Evolutionary conservation across 192 early-diverging fungal species (phyloP), one percentile per base, ranked within the genome.

Genomic region (Neocallimastix lanati): DNA sequence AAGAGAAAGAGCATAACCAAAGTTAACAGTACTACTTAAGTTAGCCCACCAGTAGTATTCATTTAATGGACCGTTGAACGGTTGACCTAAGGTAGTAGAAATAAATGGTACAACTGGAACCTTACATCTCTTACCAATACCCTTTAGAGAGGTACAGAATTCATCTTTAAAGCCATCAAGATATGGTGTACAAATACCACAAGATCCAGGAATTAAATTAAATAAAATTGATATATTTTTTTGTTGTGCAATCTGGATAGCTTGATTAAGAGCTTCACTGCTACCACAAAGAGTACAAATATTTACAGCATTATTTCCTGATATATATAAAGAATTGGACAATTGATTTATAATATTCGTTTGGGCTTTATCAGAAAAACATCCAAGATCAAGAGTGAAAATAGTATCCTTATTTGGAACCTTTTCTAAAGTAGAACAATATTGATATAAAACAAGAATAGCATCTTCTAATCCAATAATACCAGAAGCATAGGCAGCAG

Each of bases 231-330:
- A 18, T 21, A 50, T 21, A 50, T 50, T 50, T 2, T 13, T 4
- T 21, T 50, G 14, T 50, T 50, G 14, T 16, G 40, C 40, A 21
- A 50, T 4, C 21, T 84, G 83, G 78, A 84, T 81, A 13, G 83
- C 82, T 36, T 80, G 77, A 4, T 78, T 77, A 18, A 83, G 76
- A 30, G 85, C 84, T 15, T 79, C 80, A 28, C 14, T 30, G 12
- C 81, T 78, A 18, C 83, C 84, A 81, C 85, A 84, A 77, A 82
- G 36, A n/a, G 33, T 83, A 67, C 81, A 76, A 76, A 84, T 50
- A 50, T 50, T 50, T 2, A 79, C 76, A 29, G 35, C 18, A 36
- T 79, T 28, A 33, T 84, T 83, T 21, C 29, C 76, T 16, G 77
- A 3, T 4, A 77, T 35, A 21, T 35, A 77, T 16, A 16, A 14